phyloP scores from a whole-genome alignment of 768 basidiomycete genomes.

The Chalciporus sphaerocephalus region DNA sequence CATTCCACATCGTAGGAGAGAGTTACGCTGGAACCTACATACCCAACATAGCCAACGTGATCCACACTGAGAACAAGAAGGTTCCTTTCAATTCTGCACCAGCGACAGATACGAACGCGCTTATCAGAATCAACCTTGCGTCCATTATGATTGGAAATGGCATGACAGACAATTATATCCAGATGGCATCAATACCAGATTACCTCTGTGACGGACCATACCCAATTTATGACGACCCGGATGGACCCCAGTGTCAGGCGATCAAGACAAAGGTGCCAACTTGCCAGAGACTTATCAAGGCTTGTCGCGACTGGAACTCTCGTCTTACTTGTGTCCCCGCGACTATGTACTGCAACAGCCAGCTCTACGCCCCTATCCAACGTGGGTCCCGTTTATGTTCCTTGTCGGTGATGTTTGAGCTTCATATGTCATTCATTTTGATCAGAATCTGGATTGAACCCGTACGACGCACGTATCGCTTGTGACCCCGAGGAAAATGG shows the following conservation, averaged over 20 bases:
- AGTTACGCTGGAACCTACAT: constrained; percentile 78
- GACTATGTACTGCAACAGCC: constrained; percentile 71
- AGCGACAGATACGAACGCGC: constrained; percentile 31
- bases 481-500: constrained; percentile 74
- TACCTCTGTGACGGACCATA: constrained; percentile 81
- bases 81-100: constrained; percentile 42
- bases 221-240: constrained; percentile 68
- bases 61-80: constrained; percentile 72
- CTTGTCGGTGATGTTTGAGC: neutral
- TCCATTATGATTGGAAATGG: constrained; percentile 88
- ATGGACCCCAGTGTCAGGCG: constrained; percentile 61
- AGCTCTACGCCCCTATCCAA: constrained; percentile 66
- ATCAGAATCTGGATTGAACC: constrained; percentile 70
- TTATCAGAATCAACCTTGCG: constrained; percentile 73
- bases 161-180: constrained; percentile 75
- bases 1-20: constrained; percentile 80
- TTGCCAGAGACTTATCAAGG: constrained; percentile 68
- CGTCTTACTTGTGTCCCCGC: constrained; percentile 72
- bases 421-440: neutral
- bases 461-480: constrained; percentile 78
- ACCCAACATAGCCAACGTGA: constrained; percentile 81
- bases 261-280: constrained; percentile 62
- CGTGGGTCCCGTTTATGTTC: constrained; percentile 39
- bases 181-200: constrained; percentile 78
- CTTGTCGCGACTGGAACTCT: constrained; percentile 61